These are phyloP conservation scores for Colletotrichum gigasporum DNA, from an alignment of 2,329 filamentous ascomycete species.

Conservation along the genomic window DNA sequence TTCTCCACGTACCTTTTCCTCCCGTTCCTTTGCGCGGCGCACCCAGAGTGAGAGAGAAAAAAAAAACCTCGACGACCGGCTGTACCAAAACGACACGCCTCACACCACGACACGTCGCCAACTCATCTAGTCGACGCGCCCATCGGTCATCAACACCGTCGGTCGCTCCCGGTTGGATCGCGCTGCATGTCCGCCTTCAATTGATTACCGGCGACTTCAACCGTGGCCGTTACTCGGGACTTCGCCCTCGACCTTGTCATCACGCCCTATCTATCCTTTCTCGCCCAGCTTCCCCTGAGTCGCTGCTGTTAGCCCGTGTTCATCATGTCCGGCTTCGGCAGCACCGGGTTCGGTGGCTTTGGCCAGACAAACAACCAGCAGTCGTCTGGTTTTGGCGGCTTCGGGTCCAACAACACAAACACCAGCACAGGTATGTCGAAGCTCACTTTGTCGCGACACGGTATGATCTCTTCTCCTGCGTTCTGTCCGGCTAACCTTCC, in stretches of 20 bases:
- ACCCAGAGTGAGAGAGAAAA: background rate
- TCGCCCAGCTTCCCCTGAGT: background rate
- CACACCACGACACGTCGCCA: slow-evolving; percentile 20
- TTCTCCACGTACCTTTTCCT: slow-evolving; percentile 28
- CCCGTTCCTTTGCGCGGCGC: slow-evolving; percentile 13
- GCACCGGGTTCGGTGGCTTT: slow-evolving; percentile 64
- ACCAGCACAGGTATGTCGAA: slow-evolving; percentile 61
- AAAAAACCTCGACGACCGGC: slow-evolving; percentile 23
- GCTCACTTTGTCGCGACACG: background rate
- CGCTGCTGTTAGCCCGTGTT: background rate
- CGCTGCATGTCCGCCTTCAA: slow-evolving; percentile 24
- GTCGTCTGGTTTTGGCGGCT: slow-evolving; percentile 65
- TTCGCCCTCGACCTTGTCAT: background rate
- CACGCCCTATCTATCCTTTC: background rate
- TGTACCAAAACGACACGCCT: background rate
- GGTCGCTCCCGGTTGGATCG: slow-evolving; percentile 3
- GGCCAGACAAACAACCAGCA: slow-evolving; percentile 63
- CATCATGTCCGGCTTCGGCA: slow-evolving; percentile 64
- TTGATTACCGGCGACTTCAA: slow-evolving; percentile 22
- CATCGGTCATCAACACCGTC: slow-evolving; percentile 9
- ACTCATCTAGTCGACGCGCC: slow-evolving; percentile 16
- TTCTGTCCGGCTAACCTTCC: slow-evolving; percentile 17
- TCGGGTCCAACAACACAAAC: slow-evolving; percentile 50
- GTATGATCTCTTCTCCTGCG: slow-evolving; percentile 4
- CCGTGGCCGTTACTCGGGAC: slow-evolving; percentile 7